Evolutionary conservation across 176 grass and related monocot species (phyloP).

Genomic region (Cenchrus purpureus): DNA sequence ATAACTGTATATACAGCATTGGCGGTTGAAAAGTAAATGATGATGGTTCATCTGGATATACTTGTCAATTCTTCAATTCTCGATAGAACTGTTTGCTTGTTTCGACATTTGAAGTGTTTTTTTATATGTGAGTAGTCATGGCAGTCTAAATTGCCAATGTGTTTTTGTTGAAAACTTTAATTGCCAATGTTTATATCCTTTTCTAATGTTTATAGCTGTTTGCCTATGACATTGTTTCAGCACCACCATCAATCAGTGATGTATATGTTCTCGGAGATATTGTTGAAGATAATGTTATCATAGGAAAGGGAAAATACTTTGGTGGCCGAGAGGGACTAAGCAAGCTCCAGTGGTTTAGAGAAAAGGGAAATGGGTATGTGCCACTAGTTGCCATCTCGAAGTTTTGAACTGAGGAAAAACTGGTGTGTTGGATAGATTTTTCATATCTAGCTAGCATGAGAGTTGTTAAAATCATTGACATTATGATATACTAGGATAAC

Average conservation of each 20-base stretch:
- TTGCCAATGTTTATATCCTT: neutral
- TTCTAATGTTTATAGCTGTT: constrained; percentile 35
- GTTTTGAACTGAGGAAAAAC: constrained; percentile 20
- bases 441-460: constrained; percentile 16
- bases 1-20: constrained; percentile 19
- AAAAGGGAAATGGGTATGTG: constrained; percentile 79
- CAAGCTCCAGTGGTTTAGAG: constrained; percentile 86
- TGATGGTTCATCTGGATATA: constrained; percentile 38
- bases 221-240: constrained; percentile 60
- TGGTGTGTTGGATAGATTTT: constrained; percentile 5
- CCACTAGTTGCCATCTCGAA: constrained; percentile 10
- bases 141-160: constrained; percentile 11
- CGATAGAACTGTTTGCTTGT: constrained; percentile 20
- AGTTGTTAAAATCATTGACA: constrained; percentile 18
- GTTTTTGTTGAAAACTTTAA: no score
- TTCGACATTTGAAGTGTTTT: neutral
- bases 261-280: constrained; percentile 77
- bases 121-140: constrained; percentile 7
- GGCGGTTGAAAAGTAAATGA: neutral
- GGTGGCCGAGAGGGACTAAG: constrained; percentile 91
- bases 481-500: constrained; percentile 7
- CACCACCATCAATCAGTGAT: constrained; percentile 85
- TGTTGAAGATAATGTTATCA: constrained; percentile 77
- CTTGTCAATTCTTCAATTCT: constrained; percentile 26
- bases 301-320: constrained; percentile 79